A percentile compares a stretch with the other conserved stretches of the same genome.
Conservation (phyloP, 441 rosid species). For the Melastoma candidum region DNA sequence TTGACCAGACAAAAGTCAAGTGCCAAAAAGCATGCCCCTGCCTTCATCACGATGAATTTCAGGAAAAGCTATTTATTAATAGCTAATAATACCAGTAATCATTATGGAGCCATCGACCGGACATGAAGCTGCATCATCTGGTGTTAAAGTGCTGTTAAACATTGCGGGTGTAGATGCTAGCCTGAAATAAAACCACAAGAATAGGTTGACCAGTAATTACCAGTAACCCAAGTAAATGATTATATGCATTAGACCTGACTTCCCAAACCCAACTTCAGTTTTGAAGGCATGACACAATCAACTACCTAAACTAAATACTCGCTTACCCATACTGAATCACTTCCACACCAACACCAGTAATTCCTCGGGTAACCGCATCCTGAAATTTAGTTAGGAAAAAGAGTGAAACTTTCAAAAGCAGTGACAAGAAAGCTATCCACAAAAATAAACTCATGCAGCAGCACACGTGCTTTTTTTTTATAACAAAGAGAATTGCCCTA, state of each 20-base stretch:
- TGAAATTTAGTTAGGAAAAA: conserved; percentile 27
- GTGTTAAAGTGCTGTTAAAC: conserved; percentile 89
- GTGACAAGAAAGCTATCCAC: too few species aligned
- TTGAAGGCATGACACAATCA: too few species aligned
- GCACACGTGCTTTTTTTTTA: too few species aligned
- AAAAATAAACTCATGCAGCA: too few species aligned
- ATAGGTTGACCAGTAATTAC: neutral
- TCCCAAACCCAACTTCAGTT: too few species aligned
- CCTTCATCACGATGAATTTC: too few species aligned
- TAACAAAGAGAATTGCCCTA: too few species aligned
- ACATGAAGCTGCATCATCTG: conserved; percentile 56
- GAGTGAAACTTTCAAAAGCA: too few species aligned
- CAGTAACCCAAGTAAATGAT: neutral
- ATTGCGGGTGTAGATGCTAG: conserved; percentile 99
- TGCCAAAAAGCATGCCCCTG: too few species aligned
- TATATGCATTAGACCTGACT: too few species aligned
- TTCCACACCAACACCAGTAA: conserved; percentile 58
- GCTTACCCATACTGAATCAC: conserved; percentile 91
- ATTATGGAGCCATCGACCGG: conserved; percentile 97
- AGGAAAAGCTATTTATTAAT: neutral
- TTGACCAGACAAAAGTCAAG: too few species aligned
- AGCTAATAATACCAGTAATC: conserved; percentile 64
- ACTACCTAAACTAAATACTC: conserved; percentile 3
- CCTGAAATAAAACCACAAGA: conserved; percentile 25
- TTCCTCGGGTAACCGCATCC: conserved; percentile 88